Base-by-base conservation (phyloP, 1,139 yeast genomes). In the Hyphopichia khmerensis region DNA sequence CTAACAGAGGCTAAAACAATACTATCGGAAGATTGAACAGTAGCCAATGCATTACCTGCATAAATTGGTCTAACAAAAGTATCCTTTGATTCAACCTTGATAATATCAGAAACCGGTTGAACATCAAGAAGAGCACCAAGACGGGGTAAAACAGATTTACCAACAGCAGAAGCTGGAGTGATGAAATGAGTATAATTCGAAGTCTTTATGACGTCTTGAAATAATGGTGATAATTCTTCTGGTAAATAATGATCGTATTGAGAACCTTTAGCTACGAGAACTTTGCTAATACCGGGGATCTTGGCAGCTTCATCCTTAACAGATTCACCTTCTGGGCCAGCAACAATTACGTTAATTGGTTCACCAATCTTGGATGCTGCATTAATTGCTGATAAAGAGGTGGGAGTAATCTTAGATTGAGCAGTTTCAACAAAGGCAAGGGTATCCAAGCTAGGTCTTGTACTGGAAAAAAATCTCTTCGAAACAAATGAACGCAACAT, bases 1-100 rank as follows among this genome's bases (percentile, higher is more conserved):
- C 99, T 81, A 13, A 88, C 82, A 13, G 96, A 85, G 18, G 87
- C 70, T 47, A 93, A 68, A 43, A 87, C 76, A 49, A 80, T 69
- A 9, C 74, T 61, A 56, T 91, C 97, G 26, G 65, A 72, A 31
- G 89, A 73, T 63, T 84, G 80, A 44, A 93, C 89, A 5, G 96
- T 90, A 33, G 89, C 81, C 49, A 89, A 72, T 2, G 95, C 96
- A 64, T 93, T 93, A 39, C 99, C 99, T 29, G 99, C 99, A 60
- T 89, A 93, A 40, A 93, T 89, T 40, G 98, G 98, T 61, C 98
- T 84, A 31, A 84, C 82, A 65, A 93, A 93, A 6, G 96, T 87
- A 48, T 77, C 77, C 23, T 79, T 74, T 41, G 81, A 72, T 49
- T 77, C 78, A 36, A 93, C 84, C 57, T 80, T 79, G 50, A 78